A percentile compares a stretch with the other conserved stretches of the same genome.
Conservation (phyloP, 1,284 basidiomycete genomes). For the Mycena sp. region DNA sequence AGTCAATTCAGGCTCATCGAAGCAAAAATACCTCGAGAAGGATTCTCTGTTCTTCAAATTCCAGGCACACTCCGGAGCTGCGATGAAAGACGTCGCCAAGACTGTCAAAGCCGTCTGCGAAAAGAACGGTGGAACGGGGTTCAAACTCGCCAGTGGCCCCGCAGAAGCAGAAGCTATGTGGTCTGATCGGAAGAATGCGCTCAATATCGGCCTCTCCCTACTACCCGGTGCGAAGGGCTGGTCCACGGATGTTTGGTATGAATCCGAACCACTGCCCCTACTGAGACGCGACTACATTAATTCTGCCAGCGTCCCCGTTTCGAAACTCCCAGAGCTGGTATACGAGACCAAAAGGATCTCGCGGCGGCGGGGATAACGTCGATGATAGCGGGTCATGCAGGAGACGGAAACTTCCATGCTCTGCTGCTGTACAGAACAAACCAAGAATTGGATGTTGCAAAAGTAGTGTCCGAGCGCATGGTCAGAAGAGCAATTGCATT, state of each 20-base stretch:
- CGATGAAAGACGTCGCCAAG: conserved; percentile 71
- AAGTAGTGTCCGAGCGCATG: conserved; percentile 69
- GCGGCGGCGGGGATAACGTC: conserved; percentile 65
- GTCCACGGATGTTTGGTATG: conserved; percentile 89
- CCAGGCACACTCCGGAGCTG: conserved; percentile 71
- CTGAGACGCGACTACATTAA: no score
- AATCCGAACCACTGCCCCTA: no score
- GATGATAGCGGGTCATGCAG: conserved; percentile 83
- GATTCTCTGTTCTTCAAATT: conserved; percentile 86
- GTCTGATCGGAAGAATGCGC: conserved; percentile 87
- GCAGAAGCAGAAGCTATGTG: conserved; percentile 83
- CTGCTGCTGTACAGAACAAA: conserved; percentile 70
- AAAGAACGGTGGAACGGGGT: conserved; percentile 75
- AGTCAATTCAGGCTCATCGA: conserved; percentile 10
- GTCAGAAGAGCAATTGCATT: conserved; percentile 76
- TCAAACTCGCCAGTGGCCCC: conserved; percentile 72
- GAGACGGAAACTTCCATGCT: conserved; percentile 77
- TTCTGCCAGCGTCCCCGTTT: conserved; percentile 79
- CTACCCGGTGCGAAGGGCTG: conserved; percentile 74
- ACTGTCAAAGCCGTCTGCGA: conserved; percentile 66
- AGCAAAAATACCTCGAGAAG: conserved; percentile 19
- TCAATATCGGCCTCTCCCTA: conserved; percentile 75
- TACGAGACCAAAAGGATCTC: conserved; percentile 82
- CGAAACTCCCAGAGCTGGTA: conserved; percentile 79
- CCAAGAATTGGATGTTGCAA: conserved; percentile 62